Percentiles rank a stretch among this genome's conserved stretches.
phyloP scores from a whole-genome alignment of 2,329 filamentous ascomycete genomes.

The Fusarium euwallaceae region DNA sequence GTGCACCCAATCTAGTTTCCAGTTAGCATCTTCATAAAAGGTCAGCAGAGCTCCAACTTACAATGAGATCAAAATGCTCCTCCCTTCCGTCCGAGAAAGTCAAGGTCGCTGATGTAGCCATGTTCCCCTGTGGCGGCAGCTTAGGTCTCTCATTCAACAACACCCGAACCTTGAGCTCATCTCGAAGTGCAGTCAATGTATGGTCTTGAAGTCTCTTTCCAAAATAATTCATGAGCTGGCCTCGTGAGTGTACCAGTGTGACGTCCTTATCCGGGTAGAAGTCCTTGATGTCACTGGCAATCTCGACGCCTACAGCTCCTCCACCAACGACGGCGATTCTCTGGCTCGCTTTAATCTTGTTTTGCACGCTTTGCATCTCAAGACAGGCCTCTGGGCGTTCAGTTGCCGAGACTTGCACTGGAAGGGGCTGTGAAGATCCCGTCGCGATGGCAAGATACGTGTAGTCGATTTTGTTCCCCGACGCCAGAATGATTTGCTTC shows the following conservation, averaged over 20 bases:
- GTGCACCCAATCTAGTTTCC: conserved; percentile 14
- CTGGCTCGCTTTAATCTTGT: not conserved
- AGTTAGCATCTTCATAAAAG: not conserved
- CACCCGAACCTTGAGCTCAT: not conserved
- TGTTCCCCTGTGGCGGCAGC: not conserved
- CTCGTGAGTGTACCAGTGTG: conserved; percentile 10
- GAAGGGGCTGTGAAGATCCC: conserved; percentile 1
- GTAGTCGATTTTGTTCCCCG: not conserved
- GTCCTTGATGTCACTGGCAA: conserved; percentile 12
- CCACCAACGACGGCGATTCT: conserved; percentile 17
- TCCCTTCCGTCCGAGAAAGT: not conserved
- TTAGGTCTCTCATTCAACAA: conserved; percentile 11
- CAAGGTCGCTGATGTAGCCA: not conserved
- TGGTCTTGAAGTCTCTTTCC: not conserved
- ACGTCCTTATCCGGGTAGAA: conserved; percentile 12
- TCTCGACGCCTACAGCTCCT: conserved; percentile 16
- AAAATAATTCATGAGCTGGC: conserved; percentile 4
- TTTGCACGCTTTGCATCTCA: not conserved
- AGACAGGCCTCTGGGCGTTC: not conserved
- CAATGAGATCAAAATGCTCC: not conserved
- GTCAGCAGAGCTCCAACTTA: not conserved
- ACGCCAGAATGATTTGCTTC: not conserved
- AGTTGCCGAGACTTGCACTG: not conserved
- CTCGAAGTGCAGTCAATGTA: not conserved
- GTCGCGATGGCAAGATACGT: conserved; percentile 10